phyloP scores from a whole-genome alignment of 306 rosid genomes.

The Dicorynia guianensis region DNA sequence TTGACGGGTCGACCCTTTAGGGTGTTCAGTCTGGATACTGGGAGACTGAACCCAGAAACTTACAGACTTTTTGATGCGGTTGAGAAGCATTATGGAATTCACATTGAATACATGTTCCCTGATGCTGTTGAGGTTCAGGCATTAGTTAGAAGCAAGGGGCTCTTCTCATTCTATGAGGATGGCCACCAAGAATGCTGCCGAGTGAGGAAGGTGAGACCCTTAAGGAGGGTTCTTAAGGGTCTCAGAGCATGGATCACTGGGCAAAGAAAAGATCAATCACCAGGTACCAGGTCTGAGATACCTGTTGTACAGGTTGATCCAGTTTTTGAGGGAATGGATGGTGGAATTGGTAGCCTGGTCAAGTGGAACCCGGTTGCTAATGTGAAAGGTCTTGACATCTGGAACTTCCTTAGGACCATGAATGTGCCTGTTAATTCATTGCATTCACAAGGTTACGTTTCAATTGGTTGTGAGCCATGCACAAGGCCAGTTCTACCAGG shows the following conservation, averaged over 20 bases:
- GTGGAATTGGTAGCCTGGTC: conserved; percentile 83
- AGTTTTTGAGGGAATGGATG: conserved; percentile 83
- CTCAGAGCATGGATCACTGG: conserved; percentile 93
- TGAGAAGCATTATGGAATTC: conserved; percentile 80
- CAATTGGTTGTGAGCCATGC: conserved; percentile 95
- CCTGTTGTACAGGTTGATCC: conserved; percentile 93
- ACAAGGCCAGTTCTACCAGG: conserved; percentile 92
- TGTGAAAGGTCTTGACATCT: conserved; percentile 66
- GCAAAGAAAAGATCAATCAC: conserved; percentile 94
- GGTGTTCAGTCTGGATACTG: conserved; percentile 89
- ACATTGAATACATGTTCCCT: conserved; percentile 86
- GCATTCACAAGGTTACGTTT: conserved; percentile 78
- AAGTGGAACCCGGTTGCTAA: conserved; percentile 95
- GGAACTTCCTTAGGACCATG: conserved; percentile 87
- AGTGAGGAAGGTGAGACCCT: conserved; percentile 88
- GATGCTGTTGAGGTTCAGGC: conserved; percentile 95
- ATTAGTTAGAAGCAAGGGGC: conserved; percentile 77
- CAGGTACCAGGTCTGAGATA: conserved; percentile 84
- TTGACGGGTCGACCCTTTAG: conserved; percentile 86
- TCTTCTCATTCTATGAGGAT: conserved; percentile 85
- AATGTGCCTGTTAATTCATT: conserved; percentile 85
- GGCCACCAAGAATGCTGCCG: conserved; percentile 96
- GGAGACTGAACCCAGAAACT: conserved; percentile 84
- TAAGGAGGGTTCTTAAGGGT: conserved; percentile 89
- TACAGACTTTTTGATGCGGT: conserved; percentile 68